phyloP scores from a whole-genome alignment of 805 yeast genomes.

The Ogataea nakhonphanomensis region DNA sequence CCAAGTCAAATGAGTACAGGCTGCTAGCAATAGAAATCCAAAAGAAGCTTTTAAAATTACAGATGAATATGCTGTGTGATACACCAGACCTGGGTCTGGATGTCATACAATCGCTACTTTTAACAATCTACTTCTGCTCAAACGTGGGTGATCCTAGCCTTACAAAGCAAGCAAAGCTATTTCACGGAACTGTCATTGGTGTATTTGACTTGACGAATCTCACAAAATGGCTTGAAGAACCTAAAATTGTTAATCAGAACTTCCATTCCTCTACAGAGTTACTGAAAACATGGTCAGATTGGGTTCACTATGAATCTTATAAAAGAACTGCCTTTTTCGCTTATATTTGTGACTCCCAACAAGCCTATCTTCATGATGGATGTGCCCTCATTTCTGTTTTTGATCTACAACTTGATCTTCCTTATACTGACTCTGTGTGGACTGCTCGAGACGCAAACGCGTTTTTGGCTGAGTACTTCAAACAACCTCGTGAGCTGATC shows the following conservation, averaged over 20 bases:
- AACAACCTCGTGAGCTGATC: conserved; percentile 25
- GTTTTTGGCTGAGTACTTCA: conserved; percentile 26
- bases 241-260: conserved; percentile 9
- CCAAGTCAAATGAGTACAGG: conserved; percentile 11
- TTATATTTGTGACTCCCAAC: conserved; percentile 41
- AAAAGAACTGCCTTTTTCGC: conserved; percentile 42
- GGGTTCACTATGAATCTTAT: conserved; percentile 44
- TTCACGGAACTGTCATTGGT: conserved; percentile 13
- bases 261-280: conserved; percentile 1
- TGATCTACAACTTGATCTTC: conserved; percentile 43
- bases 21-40: conserved; percentile 21
- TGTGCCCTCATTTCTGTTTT: conserved; percentile 37
- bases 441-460: conserved; percentile 25
- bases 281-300: conserved; percentile 38
- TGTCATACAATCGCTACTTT: conserved; percentile 25
- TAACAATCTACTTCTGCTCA: conserved; percentile 25
- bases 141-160: conserved; percentile 23
- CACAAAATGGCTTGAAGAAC: conserved; percentile 21
- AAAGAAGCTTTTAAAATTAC: conserved; percentile 16
- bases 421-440: conserved; percentile 46
- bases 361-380: conserved; percentile 33
- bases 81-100: conserved; percentile 18
- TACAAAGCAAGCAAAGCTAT: conserved; percentile 13
- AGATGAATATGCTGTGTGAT: conserved; percentile 17
- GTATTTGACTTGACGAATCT: conserved; percentile 25